A percentile compares a stretch with the other conserved stretches of the same genome.
These are phyloP conservation scores for Rhododendron vialii DNA, from an alignment of 148 eudicot species.

Conservation along the genomic window DNA sequence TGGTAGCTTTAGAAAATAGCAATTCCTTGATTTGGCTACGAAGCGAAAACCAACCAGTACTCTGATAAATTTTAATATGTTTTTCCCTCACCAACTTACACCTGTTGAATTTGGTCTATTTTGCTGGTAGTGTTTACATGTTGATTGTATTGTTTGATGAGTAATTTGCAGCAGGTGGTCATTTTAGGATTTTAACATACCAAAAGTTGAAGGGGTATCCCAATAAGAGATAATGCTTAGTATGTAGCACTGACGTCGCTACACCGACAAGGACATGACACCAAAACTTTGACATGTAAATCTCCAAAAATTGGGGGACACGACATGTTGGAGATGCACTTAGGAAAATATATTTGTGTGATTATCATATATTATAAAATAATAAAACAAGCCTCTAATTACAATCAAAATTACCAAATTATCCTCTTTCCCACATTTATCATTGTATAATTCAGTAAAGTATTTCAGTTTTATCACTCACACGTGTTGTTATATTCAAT, in stretches of 20 bases:
- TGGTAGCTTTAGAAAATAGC: neutral
- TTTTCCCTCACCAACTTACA: neutral
- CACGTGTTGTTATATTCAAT: too few species aligned
- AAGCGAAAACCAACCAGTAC: neutral
- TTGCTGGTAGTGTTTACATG: neutral
- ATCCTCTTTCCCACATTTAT: too few species aligned
- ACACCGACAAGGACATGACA: too few species aligned
- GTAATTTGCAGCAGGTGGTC: neutral
- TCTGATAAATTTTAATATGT: neutral
- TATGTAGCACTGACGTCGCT: too few species aligned
- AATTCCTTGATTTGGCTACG: neutral
- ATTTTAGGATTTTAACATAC: neutral
- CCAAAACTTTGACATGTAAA: neutral
- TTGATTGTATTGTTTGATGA: neutral
- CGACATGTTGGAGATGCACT: too few species aligned
- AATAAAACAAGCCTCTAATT: too few species aligned
- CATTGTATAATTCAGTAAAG: too few species aligned
- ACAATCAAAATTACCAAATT: too few species aligned
- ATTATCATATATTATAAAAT: too few species aligned
- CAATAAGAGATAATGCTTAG: too few species aligned
- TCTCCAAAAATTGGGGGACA: neutral
- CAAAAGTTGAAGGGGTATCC: neutral
- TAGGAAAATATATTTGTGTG: too few species aligned
- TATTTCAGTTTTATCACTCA: too few species aligned
- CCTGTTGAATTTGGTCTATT: neutral